Percentiles rank a stretch among this genome's conserved stretches.
Evolutionary conservation across 78 protist species (phyloP).

Genomic region (Protostelium mycophagum): DNA sequence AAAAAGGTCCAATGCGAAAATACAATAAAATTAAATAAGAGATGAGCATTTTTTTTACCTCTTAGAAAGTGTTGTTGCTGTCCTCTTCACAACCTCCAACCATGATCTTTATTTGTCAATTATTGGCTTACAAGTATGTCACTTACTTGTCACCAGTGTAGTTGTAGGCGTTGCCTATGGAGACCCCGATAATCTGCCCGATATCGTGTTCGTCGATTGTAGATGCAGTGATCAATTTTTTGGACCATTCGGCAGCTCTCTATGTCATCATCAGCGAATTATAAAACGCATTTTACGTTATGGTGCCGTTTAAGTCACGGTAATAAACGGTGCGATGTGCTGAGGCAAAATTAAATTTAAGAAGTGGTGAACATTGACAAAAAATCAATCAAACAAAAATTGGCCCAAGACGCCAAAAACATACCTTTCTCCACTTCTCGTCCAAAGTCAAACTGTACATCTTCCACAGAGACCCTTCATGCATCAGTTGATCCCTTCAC

Average conservation of each 20-base stretch:
- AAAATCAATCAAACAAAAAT: background rate
- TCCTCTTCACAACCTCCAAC: background rate
- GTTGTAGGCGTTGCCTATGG: background rate
- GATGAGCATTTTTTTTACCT: too few relatives aligned
- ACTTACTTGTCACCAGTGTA: background rate
- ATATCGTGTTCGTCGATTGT: background rate
- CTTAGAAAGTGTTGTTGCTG: background rate
- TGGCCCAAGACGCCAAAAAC: too few relatives aligned
- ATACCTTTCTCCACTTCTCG: background rate
- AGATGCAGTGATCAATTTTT: background rate
- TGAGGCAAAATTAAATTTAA: too few relatives aligned
- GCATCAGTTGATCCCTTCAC: background rate
- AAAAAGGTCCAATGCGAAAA: too few relatives aligned
- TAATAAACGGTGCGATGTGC: too few relatives aligned
- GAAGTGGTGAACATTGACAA: background rate
- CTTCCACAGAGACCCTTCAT: background rate
- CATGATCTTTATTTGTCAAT: background rate
- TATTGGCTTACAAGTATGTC: background rate
- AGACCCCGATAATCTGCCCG: background rate
- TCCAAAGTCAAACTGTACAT: background rate
- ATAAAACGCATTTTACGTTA: too few relatives aligned
- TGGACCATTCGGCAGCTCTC: background rate
- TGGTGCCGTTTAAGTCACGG: too few relatives aligned
- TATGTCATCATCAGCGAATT: too few relatives aligned
- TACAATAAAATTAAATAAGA: too few relatives aligned